Evolutionary conservation across 2,329 filamentous ascomycete genomes (phyloP), one percentile per base, ranked within the genome.

Genomic region (Scorias spongiosa): DNA sequence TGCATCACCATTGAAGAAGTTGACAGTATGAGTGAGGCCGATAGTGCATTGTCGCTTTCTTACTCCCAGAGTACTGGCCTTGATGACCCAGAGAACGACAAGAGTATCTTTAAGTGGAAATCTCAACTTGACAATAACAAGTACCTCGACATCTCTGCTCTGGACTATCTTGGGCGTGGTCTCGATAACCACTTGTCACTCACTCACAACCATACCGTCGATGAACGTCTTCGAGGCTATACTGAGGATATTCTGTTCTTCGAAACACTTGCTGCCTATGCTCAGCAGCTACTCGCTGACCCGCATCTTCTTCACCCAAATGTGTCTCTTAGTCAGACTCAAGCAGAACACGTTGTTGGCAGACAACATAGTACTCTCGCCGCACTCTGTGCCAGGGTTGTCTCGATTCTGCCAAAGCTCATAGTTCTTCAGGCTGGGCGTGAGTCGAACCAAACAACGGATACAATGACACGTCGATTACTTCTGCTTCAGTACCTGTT

Each of bases 1-100:
- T 26, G 7, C 20, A 26, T 26, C 9, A 3, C 4, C 32, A 55
- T 68, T 17, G 55, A 62, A 37, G 56, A 54, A 38, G 59, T 63
- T 17, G 58, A 60, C 41, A 58, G 60, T 10, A 28, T 18, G 34
- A 41, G 14, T 41, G 32, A 36, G 11, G 32, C 30, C 44, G 5
- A 40, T 2, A 30, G 29, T 17, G 45, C 45, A 10, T 7, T n/a
- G 7, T 20, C 29, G 12, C 32, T 36, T 9, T 36, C 32, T 36
- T 36, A 36, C 9, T 3, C 32, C 11, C 32, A 36, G 5, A 36
- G 4, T 9, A 36, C 32, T 5, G 12, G 32, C 3, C 32, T 36
- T 12, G 4, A 36, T 9, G 32, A 36, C 9, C 32, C 12, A 9
- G 15, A 15, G 9, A 15, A 9, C 32, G 15, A 36, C 15, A 12